These are phyloP conservation scores for Herpotrichia juniperi DNA, from an alignment of 2,329 filamentous ascomycete genomes.

Conservation along the genomic window DNA sequence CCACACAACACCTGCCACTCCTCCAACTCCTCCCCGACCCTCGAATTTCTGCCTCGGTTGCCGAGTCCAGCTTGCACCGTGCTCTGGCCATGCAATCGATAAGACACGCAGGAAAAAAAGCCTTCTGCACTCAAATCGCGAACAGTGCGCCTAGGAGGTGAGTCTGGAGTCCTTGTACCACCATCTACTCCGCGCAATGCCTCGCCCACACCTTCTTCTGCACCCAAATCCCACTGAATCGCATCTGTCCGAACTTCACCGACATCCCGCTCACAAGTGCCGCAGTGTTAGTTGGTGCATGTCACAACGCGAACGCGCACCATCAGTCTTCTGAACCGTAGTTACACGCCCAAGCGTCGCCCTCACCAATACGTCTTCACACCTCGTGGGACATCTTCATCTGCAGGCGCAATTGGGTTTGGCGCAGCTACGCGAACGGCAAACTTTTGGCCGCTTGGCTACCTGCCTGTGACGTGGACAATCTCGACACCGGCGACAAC, in stretches of 20 bases:
- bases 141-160: not conserved
- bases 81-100: constrained; percentile 14
- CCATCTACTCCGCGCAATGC: constrained; percentile 2
- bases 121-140: not conserved
- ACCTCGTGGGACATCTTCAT: constrained; percentile 20
- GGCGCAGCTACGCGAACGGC: constrained; percentile 28
- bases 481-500: constrained; percentile 11
- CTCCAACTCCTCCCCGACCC: not conserved
- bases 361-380: constrained; percentile 21
- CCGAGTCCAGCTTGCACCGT: not conserved
- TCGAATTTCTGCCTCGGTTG: not conserved
- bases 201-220: not conserved
- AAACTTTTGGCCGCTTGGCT: constrained; percentile 35
- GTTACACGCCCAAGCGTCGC: constrained; percentile 24
- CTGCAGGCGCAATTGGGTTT: constrained; percentile 20
- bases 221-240: not conserved
- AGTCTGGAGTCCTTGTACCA: constrained; percentile 1
- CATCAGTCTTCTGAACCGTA: constrained; percentile 26
- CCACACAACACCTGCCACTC: constrained; percentile 7
- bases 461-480: constrained; percentile 32
- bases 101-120: constrained; percentile 11
- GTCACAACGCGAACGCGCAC: constrained; percentile 26
- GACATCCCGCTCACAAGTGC: constrained; percentile 33
- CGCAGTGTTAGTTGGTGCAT: constrained; percentile 35
- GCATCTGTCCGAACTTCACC: not conserved